These are phyloP conservation scores for Lavandula angustifolia DNA, from an alignment of 257 asterid genomes.

Conservation along the genomic window DNA sequence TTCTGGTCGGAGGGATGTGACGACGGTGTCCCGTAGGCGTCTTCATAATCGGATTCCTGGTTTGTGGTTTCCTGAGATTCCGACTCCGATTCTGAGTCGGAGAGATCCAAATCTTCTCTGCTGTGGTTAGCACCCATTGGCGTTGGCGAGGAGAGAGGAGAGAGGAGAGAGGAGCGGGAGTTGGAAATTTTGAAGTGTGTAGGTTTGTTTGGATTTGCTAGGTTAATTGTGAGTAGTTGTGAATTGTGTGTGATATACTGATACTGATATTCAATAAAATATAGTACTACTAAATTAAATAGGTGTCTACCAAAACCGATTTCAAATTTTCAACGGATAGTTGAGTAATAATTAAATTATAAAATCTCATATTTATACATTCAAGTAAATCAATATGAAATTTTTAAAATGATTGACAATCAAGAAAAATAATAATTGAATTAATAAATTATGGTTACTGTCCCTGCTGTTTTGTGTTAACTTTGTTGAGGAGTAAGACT, in stretches of 20 bases:
- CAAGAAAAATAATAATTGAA: too few species aligned
- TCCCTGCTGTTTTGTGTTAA: too few species aligned
- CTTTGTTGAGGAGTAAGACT: too few species aligned
- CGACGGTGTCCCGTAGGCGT: slow-evolving; percentile 68
- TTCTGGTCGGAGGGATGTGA: slow-evolving; percentile 46
- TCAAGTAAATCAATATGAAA: too few species aligned
- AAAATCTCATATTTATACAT: neutral
- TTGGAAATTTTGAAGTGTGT: slow-evolving; percentile 38
- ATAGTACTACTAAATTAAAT: too few species aligned
- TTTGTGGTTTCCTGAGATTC: slow-evolving; percentile 47
- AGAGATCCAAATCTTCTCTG: slow-evolving; percentile 68
- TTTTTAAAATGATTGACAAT: too few species aligned
- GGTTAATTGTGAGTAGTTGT: slow-evolving; percentile 5
- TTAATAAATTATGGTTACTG: too few species aligned
- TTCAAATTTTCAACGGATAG: slow-evolving; percentile 28
- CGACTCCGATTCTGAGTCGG: slow-evolving; percentile 71
- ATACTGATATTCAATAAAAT: too few species aligned
- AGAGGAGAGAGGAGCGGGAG: slow-evolving; percentile 56
- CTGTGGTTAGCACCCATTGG: slow-evolving; percentile 90
- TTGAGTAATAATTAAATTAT: neutral
- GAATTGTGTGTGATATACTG: too few species aligned
- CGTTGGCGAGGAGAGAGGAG: slow-evolving; percentile 28
- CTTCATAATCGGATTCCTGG: slow-evolving; percentile 42
- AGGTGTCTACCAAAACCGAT: too few species aligned
- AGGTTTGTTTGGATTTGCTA: slow-evolving; percentile 26